phyloP scores from a whole-genome alignment of 441 rosid genomes.

The Arabidopsis hybrid region DNA sequence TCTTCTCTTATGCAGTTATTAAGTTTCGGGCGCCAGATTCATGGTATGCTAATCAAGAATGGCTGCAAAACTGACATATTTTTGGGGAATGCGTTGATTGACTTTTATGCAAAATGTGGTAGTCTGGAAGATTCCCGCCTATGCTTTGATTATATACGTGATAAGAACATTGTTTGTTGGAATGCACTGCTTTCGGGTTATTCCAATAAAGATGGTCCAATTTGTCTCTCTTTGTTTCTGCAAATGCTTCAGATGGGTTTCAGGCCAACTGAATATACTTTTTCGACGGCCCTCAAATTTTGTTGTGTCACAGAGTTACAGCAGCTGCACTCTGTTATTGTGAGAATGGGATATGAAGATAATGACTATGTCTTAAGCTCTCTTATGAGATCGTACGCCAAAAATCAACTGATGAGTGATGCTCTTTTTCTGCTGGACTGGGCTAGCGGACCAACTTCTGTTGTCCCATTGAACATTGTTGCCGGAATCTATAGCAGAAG shows the following conservation, averaged over 20 bases:
- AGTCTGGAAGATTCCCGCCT: slow-evolving; percentile 55
- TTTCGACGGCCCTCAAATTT: slow-evolving; percentile 66
- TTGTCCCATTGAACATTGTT: slow-evolving; percentile 56
- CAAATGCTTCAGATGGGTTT: slow-evolving; percentile 65
- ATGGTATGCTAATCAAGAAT: slow-evolving; percentile 58
- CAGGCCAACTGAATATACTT: slow-evolving; percentile 73
- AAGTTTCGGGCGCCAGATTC: slow-evolving; percentile 59
- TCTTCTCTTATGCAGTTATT: slow-evolving; percentile 50
- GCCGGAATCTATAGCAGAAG: slow-evolving; percentile 76
- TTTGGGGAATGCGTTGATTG: slow-evolving; percentile 73
- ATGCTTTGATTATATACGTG: slow-evolving; percentile 60
- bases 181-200: slow-evolving; percentile 74
- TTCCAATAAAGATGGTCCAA: slow-evolving; percentile 51
- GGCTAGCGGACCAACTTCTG: slow-evolving; percentile 47
- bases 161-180: slow-evolving; percentile 82
- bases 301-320: slow-evolving; percentile 48
- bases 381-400: slow-evolving; percentile 70
- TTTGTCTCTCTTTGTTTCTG: slow-evolving; percentile 50
- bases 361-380: slow-evolving; percentile 70
- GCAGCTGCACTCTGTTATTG: slow-evolving; percentile 70
- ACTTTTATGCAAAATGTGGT: slow-evolving; percentile 72
- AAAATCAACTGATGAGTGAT: slow-evolving; percentile 57
- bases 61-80: slow-evolving; percentile 56
- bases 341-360: slow-evolving; percentile 69
- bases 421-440: slow-evolving; percentile 57